phyloP scores from a whole-genome alignment of 179 eudicot genomes.

The Heliamphora pulchella region DNA sequence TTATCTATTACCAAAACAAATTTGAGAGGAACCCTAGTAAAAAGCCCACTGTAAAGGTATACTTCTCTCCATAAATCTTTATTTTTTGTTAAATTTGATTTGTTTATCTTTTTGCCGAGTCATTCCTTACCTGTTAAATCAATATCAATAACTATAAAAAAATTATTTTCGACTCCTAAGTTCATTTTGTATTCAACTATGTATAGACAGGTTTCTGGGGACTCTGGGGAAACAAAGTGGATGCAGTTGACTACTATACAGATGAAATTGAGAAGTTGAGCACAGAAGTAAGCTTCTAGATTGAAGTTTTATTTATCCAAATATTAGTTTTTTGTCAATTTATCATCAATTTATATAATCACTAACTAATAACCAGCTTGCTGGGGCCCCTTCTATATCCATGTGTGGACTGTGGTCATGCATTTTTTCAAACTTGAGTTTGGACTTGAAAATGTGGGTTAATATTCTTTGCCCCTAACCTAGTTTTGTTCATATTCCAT shows the following conservation, averaged over 20 bases:
- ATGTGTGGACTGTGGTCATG: not conserved
- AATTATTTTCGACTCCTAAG: not conserved
- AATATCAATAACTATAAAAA: not conserved
- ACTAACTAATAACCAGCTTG: not conserved
- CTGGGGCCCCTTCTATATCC: not conserved
- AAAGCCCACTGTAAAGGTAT: constrained; percentile 63
- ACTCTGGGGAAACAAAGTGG: constrained; percentile 66
- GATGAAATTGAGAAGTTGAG: constrained; percentile 55
- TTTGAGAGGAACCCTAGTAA: constrained; percentile 49
- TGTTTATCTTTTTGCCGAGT: not conserved
- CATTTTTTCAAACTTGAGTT: too few species aligned
- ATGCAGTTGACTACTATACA: constrained; percentile 72
- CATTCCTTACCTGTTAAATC: not conserved
- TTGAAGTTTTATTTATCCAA: not conserved
- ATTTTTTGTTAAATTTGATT: not conserved
- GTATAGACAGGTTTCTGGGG: constrained; percentile 91
- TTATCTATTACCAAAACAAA: constrained; percentile 57
- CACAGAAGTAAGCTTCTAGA: constrained; percentile 42
- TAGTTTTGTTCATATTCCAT: too few species aligned
- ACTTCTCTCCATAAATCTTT: not conserved
- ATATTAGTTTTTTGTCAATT: not conserved
- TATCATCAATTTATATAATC: not conserved
- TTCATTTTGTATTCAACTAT: constrained; percentile 4
- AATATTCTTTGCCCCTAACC: too few species aligned
- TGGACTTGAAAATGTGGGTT: too few species aligned